phyloP scores from a whole-genome alignment of 768 basidiomycete species.

The Tricholoma hemisulphureum region DNA sequence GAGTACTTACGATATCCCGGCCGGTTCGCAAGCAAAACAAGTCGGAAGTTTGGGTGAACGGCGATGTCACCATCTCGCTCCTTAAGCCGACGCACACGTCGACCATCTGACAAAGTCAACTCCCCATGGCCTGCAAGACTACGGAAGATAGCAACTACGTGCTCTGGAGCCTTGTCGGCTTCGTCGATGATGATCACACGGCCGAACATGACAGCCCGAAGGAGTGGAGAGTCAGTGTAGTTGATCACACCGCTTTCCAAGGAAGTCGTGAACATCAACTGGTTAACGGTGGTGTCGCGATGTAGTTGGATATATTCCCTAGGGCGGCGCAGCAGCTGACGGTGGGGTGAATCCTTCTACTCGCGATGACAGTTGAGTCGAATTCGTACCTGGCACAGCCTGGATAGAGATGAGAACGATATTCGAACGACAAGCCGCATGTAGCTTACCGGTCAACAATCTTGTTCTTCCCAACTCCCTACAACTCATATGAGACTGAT shows the following conservation, averaged over 20 bases:
- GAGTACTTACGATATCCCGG: constrained; percentile 61
- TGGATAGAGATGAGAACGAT: constrained; percentile 16
- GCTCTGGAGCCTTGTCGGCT: constrained; percentile 72
- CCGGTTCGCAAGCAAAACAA: constrained; percentile 63
- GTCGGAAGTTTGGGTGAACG: constrained; percentile 62
- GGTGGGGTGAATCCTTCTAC: neutral
- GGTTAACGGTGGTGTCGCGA: constrained; percentile 67
- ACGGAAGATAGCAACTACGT: constrained; percentile 69
- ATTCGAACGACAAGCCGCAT: neutral
- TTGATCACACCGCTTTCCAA: constrained; percentile 56
- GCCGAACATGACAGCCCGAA: constrained; percentile 59
- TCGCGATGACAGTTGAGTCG: neutral
- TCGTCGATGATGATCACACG: constrained; percentile 71
- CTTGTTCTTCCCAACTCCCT: constrained; percentile 75
- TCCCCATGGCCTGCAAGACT: constrained; percentile 66
- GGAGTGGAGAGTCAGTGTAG: constrained; percentile 64
- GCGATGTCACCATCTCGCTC: constrained; percentile 55
- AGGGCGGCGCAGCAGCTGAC: constrained; percentile 57
- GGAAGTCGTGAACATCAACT: constrained; percentile 67
- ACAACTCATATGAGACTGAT: neutral
- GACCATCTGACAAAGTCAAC: constrained; percentile 61
- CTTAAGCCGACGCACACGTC: constrained; percentile 46
- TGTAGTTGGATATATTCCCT: constrained; percentile 72
- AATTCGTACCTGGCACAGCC: constrained; percentile 53
- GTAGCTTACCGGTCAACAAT: constrained; percentile 54